Evolutionary conservation across 2,329 filamentous ascomycete genomes (phyloP), one percentile per base, ranked within the genome.

Genomic region (Geoglossum cookeanum): DNA sequence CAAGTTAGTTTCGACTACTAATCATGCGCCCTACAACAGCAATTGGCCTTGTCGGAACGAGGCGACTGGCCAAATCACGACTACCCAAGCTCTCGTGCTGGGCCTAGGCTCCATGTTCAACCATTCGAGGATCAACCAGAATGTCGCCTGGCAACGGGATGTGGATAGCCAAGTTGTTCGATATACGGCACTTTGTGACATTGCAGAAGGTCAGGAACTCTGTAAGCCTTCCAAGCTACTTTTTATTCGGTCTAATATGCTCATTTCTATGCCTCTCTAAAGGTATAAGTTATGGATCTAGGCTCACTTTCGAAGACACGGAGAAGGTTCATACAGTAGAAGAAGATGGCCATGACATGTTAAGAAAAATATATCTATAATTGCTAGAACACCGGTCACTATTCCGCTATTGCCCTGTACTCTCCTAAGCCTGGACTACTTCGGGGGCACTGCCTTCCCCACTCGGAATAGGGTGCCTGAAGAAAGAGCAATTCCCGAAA

Each of bases 81-180:
- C 65, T 37, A 72, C 72, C 0, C 76, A 79, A 66, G 77, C 75
- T 8, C 66, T 80, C 1, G 69, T 79, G 33, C 69, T 79, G 42
- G 77, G 77, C 2, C 67, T 80, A 0, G 78, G 78, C 15, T 74
- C 71, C 57, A 77, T 80, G 74, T 79, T 80, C 68, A 80, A 80
- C 59, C 77, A 80, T 61, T 77, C 75, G 2, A 67, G 65, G 0
- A 62, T 67, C 9, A 61, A 70, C 32, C 77, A 79, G 61, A 80
- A 80, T 62, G 74, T 80, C 3, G 75, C 72, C 2, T 80, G 77
- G 77, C 70, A 71, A 60, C 68, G 76, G 27, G 73, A 79, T 64
- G 51, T 75, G 1, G 63, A 68, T 2, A 69, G 68, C 1, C 63
- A 69, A 13, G 61, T 76, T 0, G 69, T 79, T 17, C 72, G 71